Evolutionary conservation across 345 rosid genomes (phyloP).

Genomic region (Trapa bicornis): DNA sequence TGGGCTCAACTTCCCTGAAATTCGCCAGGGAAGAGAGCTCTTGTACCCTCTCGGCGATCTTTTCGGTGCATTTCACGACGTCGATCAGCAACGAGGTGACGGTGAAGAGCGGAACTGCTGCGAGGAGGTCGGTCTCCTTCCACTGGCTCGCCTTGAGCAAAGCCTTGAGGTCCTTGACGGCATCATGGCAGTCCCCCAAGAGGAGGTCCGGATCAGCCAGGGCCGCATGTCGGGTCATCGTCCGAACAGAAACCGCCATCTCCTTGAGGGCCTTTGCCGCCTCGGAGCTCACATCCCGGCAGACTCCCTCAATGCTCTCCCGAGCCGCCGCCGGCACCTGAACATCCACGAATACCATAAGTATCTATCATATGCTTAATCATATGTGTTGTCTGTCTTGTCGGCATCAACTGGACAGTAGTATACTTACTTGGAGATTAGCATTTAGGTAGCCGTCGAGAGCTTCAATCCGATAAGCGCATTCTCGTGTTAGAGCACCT

Average conservation of each 20-base stretch:
- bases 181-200: slow-evolving; percentile 29
- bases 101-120: slow-evolving; percentile 28
- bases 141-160: slow-evolving; percentile 32
- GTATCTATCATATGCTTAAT: too few species aligned
- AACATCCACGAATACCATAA: not conserved
- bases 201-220: slow-evolving; percentile 18
- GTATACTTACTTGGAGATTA: slow-evolving; percentile 25
- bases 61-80: slow-evolving; percentile 32
- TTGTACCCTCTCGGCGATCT: slow-evolving; percentile 32
- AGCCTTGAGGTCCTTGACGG: slow-evolving; percentile 24
- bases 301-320: slow-evolving; percentile 24
- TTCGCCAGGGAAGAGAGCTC: slow-evolving; percentile 44
- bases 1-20: slow-evolving; percentile 22
- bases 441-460: slow-evolving; percentile 35
- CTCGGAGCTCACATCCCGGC: slow-evolving; percentile 37
- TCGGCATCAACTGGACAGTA: not conserved
- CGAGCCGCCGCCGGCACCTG: slow-evolving; percentile 33
- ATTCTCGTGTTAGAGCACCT: slow-evolving; percentile 37
- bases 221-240: slow-evolving; percentile 23
- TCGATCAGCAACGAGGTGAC: slow-evolving; percentile 46
- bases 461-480: slow-evolving; percentile 54
- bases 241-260: slow-evolving; percentile 32
- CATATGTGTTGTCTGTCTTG: not conserved
- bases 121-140: slow-evolving; percentile 29
- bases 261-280: slow-evolving; percentile 45